Conservation (phyloP, 2,329 filamentous ascomycete genomes). For the Xylaria sp. region DNA sequence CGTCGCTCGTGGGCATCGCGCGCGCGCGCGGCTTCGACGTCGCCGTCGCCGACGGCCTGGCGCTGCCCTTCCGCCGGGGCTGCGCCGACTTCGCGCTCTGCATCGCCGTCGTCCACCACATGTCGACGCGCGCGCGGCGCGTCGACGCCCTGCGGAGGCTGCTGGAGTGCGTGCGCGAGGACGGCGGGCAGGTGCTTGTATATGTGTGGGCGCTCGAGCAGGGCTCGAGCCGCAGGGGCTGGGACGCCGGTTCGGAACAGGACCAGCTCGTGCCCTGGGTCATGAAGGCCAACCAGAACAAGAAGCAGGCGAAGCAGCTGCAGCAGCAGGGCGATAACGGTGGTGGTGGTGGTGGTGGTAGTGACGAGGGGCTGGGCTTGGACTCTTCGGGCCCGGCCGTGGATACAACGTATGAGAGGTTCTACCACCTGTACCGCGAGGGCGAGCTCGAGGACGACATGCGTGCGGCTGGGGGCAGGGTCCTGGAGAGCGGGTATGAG, state of each 20-base stretch:
- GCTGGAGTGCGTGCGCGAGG: constrained; percentile 69
- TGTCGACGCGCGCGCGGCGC: constrained; percentile 80
- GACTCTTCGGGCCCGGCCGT: neutral
- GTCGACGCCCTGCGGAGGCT: constrained; percentile 77
- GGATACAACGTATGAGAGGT: constrained; percentile 77
- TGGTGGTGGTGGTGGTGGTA: neutral
- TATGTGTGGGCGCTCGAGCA: constrained; percentile 99
- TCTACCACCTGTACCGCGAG: constrained; percentile 91
- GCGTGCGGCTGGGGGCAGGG: constrained; percentile 74
- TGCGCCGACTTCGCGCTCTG: constrained; percentile 86
- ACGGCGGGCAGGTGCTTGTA: constrained; percentile 74
- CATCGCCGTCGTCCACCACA: constrained; percentile 93
- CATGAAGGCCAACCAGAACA: constrained; percentile 58
- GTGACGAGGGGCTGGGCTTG: neutral
- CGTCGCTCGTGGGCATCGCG: constrained; percentile 64
- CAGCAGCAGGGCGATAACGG: constrained; percentile 27
- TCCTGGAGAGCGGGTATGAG: constrained; percentile 88
- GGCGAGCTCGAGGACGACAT: constrained; percentile 90
- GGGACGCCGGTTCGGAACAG: constrained; percentile 85
- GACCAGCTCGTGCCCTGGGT: constrained; percentile 98
- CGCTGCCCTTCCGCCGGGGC: constrained; percentile 77
- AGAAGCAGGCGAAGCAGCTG: neutral
- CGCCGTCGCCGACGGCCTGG: constrained; percentile 83
- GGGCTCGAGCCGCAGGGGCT: constrained; percentile 84
- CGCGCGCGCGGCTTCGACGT: constrained; percentile 58